Base-by-base conservation (phyloP, 1,284 basidiomycete genomes). In the Tylopilus sp. region DNA sequence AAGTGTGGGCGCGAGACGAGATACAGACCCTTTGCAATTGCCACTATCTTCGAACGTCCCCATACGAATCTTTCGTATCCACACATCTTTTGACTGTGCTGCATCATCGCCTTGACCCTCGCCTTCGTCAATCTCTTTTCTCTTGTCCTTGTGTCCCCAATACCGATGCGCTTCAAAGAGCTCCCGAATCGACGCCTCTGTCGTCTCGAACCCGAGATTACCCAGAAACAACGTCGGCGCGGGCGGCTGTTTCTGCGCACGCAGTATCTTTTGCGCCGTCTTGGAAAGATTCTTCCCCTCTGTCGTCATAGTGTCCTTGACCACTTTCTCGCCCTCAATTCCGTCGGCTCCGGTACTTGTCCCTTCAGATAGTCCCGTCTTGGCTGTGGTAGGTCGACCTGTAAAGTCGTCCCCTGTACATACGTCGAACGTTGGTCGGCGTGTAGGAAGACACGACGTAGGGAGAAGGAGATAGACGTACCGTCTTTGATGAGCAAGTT, bases 41-140 rank as follows among this genome's bases (percentile, higher is more conserved):
- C 93, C 93, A 48, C 81, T 88, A 67, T 98, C 95, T 67, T 98
- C 92, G 59, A 99, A 99, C 15, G 93, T 94, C 2, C 92, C 94
- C 77, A 99, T 78, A 4, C 95, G 83, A 26, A 98, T 76, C 66
- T 94, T 94, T 55, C 90, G 81, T 70, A 98, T 83, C 68, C 92
- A 94, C 46, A 69, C 68, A 55, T 79, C 77, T 39, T 71, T 68
- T 17, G 63, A 57, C 33, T 59, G 65, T 35, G 57, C 29, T 2
- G 7, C 28, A 40, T 33, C 34, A n/a, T 28, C 48, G 1, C 48
- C 46, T 12, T 18, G 21, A 18, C 2, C 28, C n/a, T 33, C 35
- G 2, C 7, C 57, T 12, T 65, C 28, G 17, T 4, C n/a, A n/a
- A 10, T n/a, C 4, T 36, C 63, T 18, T 50, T 61, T 24, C 51